Base-by-base conservation (phyloP, 805 yeast species). In the Starmerella gropengiesseri region DNA sequence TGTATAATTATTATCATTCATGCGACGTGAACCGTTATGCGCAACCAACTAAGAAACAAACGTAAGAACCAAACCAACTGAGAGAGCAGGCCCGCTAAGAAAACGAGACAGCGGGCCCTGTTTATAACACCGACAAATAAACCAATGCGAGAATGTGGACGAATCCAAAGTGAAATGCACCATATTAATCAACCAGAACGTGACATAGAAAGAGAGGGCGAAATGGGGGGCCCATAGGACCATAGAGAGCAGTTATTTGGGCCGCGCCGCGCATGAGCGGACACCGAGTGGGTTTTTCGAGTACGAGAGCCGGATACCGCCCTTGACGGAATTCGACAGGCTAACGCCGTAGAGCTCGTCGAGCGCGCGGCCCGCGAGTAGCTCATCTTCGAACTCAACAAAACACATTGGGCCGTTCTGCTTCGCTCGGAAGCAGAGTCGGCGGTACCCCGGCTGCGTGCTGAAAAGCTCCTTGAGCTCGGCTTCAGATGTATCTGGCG, bases 231-330 rank as follows among this genome's bases (percentile, higher is more conserved):
- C n/a, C n/a, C n/a, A n/a, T n/a, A n/a, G n/a, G n/a, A n/a, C n/a
- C n/a, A n/a, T n/a, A n/a, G n/a, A n/a, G 7, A 23, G 12, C 27
- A 7, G 7, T 45, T 31, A 41, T 23, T 47, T 47, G 22, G 43
- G 23, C 6, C 52, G 37, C 31, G 44, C 16, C 11, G 52, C 42
- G 12, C 52, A 73, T 4, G 95, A 94, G 54, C 98, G 75, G 3
- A 91, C 98, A 31, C 98, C 98, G 53, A 91, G 71, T 17, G 98
- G 98, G 60, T 91, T 91, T 64, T 91, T 91, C 33, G 95, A 84
- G 59, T 87, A 91, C 41, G 95, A 82, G 46, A 91, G 70, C 46
- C 98, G 72, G 42, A 91, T 89, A 21, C 98, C 98, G 29, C 97
- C 97, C 60, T 91, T 91, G 40, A 77, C 77, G 4, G 84, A 74